phyloP scores from a whole-genome alignment of 768 basidiomycete species.

The Tricholoma saponaceum region DNA sequence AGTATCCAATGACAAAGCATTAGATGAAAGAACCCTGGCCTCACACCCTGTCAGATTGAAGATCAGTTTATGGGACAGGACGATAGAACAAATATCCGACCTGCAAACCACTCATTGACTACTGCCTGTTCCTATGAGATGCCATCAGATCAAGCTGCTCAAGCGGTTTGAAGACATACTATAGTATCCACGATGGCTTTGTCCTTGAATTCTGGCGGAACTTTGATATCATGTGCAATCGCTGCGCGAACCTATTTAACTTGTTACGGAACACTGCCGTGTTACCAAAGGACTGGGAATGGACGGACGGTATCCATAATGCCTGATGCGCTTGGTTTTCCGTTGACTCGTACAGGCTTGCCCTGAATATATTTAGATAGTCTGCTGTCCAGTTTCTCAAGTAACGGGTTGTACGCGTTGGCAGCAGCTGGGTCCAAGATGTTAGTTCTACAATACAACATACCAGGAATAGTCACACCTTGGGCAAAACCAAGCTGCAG shows the following conservation, averaged over 20 bases:
- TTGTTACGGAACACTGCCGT: background rate
- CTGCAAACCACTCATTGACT: conserved; percentile 76
- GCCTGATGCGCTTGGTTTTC: conserved; percentile 70
- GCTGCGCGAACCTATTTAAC: conserved; percentile 56
- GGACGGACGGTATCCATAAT: conserved; percentile 62
- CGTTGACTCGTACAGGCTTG: conserved; percentile 68
- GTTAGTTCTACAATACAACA: background rate
- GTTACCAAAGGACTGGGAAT: background rate
- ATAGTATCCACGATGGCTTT: conserved; percentile 53
- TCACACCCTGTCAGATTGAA: conserved; percentile 36
- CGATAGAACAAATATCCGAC: conserved; percentile 22
- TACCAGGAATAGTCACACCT: conserved; percentile 33
- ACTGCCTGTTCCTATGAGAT: conserved; percentile 60
- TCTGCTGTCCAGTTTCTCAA: conserved; percentile 58
- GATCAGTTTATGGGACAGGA: conserved; percentile 2
- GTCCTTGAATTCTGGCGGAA: conserved; percentile 73
- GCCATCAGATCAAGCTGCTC: background rate
- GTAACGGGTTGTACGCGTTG: conserved; percentile 52
- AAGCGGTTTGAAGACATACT: conserved; percentile 29
- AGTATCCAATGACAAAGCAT: conserved; percentile 5
- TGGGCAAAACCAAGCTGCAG: conserved; percentile 61
- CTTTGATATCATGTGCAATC: conserved; percentile 62
- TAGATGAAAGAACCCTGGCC: conserved; percentile 8
- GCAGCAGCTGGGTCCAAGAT: conserved; percentile 49
- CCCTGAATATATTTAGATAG: conserved; percentile 69